phyloP scores from a whole-genome alignment of 2,329 filamentous ascomycete species.

The Aspergillus tamarii region DNA sequence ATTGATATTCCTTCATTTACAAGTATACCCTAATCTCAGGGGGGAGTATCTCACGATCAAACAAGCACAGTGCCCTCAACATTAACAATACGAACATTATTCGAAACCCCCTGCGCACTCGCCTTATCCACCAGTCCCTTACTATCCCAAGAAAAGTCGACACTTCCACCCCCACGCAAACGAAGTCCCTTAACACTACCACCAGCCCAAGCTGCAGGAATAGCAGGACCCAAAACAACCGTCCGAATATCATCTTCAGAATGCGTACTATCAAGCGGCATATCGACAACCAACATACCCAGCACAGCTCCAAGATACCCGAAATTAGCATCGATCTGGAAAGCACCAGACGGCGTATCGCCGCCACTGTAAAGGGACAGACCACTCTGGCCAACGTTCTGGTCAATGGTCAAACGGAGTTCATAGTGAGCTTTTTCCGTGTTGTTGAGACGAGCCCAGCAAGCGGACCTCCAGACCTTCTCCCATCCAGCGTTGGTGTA shows the following conservation, averaged over 20 bases:
- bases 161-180: slow-evolving; percentile 14
- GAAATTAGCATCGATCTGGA: slow-evolving; percentile 65
- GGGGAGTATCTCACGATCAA: neutral
- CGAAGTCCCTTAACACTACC: slow-evolving; percentile 14
- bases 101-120: neutral
- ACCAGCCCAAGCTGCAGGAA: slow-evolving; percentile 15
- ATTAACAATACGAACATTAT: neutral
- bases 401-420: slow-evolving; percentile 41
- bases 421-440: slow-evolving; percentile 51
- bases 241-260: neutral
- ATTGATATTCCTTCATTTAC: too few species aligned
- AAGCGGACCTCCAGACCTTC: slow-evolving; percentile 61
- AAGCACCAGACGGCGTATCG: slow-evolving; percentile 42
- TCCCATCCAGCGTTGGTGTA: slow-evolving; percentile 61
- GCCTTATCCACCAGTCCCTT: slow-evolving; percentile 1
- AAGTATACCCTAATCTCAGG: too few species aligned
- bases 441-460: slow-evolving; percentile 60
- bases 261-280: slow-evolving; percentile 24
- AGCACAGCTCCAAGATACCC: slow-evolving; percentile 55
- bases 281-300: slow-evolving; percentile 57
- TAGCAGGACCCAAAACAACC: slow-evolving; percentile 19
- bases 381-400: slow-evolving; percentile 54
- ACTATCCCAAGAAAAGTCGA: slow-evolving; percentile 17
- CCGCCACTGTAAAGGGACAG: slow-evolving; percentile 55
- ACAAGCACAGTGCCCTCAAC: neutral